phyloP scores from a whole-genome alignment of 1,139 yeast species.

The Suhomyces bokatorum region DNA sequence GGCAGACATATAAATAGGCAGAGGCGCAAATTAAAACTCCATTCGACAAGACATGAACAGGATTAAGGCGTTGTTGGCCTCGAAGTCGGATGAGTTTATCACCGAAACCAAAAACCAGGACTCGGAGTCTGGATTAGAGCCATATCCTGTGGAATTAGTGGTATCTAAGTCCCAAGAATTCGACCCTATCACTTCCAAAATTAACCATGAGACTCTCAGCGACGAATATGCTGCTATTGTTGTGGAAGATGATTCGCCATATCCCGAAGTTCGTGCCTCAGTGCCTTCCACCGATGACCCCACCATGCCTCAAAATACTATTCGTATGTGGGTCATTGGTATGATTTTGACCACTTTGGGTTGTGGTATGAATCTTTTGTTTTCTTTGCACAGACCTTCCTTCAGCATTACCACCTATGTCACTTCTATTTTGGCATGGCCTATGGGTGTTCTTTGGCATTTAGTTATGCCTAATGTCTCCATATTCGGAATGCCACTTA shows the following conservation, averaged over 20 bases:
- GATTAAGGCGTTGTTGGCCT: not conserved
- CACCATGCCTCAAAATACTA: conserved; percentile 55
- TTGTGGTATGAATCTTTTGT: conserved; percentile 59
- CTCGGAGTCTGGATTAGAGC: conserved; percentile 24
- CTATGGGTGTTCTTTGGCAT: conserved; percentile 57
- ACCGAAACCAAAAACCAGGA: conserved; percentile 1
- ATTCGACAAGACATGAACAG: not conserved
- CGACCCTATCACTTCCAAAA: conserved; percentile 36
- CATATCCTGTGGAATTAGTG: conserved; percentile 16
- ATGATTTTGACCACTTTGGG: conserved; percentile 59
- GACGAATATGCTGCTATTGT: conserved; percentile 47
- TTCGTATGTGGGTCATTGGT: conserved; percentile 60
- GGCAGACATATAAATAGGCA: conserved; percentile 1
- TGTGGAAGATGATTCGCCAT: conserved; percentile 59
- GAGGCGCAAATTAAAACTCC: not conserved
- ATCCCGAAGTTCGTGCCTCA: conserved; percentile 70
- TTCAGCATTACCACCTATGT: conserved; percentile 57
- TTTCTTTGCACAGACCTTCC: conserved; percentile 60
- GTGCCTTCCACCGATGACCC: conserved; percentile 64
- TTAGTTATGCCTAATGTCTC: conserved; percentile 44
- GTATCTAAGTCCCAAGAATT: conserved; percentile 37
- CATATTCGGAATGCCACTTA: conserved; percentile 46
- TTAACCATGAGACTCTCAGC: conserved; percentile 20
- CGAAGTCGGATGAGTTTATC: conserved; percentile 4
- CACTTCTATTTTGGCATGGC: conserved; percentile 62